phyloP scores from a whole-genome alignment of 1,284 basidiomycete species.

The Lignosus rhinocerotis region DNA sequence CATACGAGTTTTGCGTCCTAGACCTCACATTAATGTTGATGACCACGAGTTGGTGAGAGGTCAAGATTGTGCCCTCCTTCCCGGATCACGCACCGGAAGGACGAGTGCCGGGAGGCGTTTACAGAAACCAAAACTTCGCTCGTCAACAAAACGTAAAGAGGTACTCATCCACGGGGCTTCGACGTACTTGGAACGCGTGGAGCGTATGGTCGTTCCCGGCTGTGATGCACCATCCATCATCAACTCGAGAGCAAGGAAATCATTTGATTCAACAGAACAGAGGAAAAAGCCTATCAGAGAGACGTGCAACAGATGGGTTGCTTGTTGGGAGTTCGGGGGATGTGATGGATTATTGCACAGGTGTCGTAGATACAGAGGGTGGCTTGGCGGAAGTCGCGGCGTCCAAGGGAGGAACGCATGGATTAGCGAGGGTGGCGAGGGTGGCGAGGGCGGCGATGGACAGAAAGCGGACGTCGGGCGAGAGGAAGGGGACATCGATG shows the following conservation, averaged over 20 bases:
- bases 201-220: not conserved
- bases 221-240: not conserved
- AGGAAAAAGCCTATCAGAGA: not conserved
- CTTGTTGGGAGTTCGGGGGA: too few species aligned
- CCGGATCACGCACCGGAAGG: not conserved
- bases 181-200: not conserved
- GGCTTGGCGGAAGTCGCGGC: not conserved
- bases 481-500: constrained; percentile 13
- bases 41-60: too few species aligned
- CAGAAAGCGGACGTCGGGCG: not conserved
- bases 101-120: not conserved
- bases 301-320: too few species aligned
- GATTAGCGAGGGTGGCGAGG: too few species aligned
- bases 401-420: too few species aligned
- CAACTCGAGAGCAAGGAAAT: not conserved
- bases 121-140: not conserved
- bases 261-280: not conserved
- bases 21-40: too few species aligned
- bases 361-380: not conserved
- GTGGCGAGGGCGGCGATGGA: not conserved
- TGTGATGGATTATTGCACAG: too few species aligned
- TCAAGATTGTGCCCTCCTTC: not conserved
- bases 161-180: not conserved
- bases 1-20: too few species aligned
- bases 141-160: not conserved